These are phyloP conservation scores for Corynascus novoguineensis DNA, from an alignment of 495 filamentous ascomycete species.

Conservation along the genomic window DNA sequence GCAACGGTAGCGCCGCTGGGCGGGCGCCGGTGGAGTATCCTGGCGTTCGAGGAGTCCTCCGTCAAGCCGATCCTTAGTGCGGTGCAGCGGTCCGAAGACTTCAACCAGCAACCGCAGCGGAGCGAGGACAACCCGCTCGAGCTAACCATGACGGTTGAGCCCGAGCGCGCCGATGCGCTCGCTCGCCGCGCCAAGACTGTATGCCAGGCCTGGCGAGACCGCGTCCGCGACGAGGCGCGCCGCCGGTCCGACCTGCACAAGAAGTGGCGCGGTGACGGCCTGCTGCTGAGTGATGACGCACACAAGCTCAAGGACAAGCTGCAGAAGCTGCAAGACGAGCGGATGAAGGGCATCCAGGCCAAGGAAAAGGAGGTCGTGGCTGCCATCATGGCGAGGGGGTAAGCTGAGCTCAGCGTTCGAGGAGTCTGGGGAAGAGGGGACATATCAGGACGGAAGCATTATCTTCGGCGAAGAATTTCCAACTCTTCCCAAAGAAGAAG, in stretches of 20 bases:
- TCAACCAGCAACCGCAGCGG: conserved; percentile 69
- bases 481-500: background rate
- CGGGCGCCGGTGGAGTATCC: conserved; percentile 59
- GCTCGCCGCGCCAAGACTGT: conserved; percentile 48
- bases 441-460: background rate
- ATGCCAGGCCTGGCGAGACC: conserved; percentile 58
- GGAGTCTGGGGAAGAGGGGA: too few species aligned
- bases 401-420: too few species aligned
- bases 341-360: conserved; percentile 59
- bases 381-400: conserved; percentile 21
- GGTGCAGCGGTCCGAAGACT: conserved; percentile 55
- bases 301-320: conserved; percentile 61
- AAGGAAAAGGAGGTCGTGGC: conserved; percentile 62
- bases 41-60: conserved; percentile 52
- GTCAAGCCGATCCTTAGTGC: conserved; percentile 68
- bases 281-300: conserved; percentile 60
- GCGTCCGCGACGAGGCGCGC: conserved; percentile 48
- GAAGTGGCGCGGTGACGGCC: conserved; percentile 54
- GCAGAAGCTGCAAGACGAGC: conserved; percentile 70
- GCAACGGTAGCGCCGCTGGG: conserved; percentile 71
- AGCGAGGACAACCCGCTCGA: conserved; percentile 63
- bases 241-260: conserved; percentile 59
- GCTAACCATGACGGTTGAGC: conserved; percentile 65
- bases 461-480: background rate
- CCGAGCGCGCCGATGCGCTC: conserved; percentile 57